Percentiles rank a stretch among this genome's conserved stretches.
These are phyloP conservation scores for Geotrichum phurueaensis DNA, from an alignment of 1,139 yeast species.

Conservation along the genomic window DNA sequence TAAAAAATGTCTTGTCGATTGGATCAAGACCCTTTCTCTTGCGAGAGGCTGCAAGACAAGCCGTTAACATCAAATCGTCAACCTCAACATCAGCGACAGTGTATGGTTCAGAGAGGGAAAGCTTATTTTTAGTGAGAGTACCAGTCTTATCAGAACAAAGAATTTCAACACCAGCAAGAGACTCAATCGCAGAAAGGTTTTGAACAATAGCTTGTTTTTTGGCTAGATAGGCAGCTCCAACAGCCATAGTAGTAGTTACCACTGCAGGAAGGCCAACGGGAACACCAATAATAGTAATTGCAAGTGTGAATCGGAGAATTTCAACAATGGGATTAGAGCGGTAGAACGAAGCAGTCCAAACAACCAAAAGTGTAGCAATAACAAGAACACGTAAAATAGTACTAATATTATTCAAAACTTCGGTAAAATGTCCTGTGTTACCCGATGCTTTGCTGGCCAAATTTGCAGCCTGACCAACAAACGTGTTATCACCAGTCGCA, in stretches of 20 bases:
- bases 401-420: constrained; percentile 97
- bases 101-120: constrained; percentile 96
- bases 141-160: constrained; percentile 99
- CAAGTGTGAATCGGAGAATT: constrained; percentile 86
- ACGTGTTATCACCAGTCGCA: constrained; percentile 90
- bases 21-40: constrained; percentile 99
- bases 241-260: constrained; percentile 99
- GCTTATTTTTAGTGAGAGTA: constrained; percentile 96
- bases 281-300: constrained; percentile 97
- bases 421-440: constrained; percentile 96
- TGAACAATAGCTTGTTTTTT: constrained; percentile 98
- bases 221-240: constrained; percentile 99
- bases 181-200: constrained; percentile 96
- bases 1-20: constrained; percentile 79
- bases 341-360: constrained; percentile 95
- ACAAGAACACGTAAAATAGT: constrained; percentile 85
- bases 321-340: constrained; percentile 83
- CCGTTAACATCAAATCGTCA: constrained; percentile 95
- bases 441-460: constrained; percentile 91
- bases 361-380: constrained; percentile 77
- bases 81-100: constrained; percentile 98
- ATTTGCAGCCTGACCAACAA: constrained; percentile 96
- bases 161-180: constrained; percentile 98
- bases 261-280: constrained; percentile 99
- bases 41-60: constrained; percentile 97